Evolutionary conservation across 345 rosid species (phyloP), one percentile per base, ranked within the genome.

Genomic region (Salix suchowensis): DNA sequence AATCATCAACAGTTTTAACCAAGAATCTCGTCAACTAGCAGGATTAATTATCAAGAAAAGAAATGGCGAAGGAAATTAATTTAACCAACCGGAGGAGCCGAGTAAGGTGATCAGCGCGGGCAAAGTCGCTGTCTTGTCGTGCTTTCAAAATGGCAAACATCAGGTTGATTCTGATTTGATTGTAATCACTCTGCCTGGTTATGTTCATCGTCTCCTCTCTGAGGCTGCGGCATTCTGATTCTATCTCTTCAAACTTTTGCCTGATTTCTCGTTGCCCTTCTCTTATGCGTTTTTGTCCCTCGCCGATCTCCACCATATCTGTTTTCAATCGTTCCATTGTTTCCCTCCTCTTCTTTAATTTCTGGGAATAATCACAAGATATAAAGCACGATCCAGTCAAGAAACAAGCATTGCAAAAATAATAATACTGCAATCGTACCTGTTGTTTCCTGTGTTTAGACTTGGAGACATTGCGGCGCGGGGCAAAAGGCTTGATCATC

Each of bases 391-490:
- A 52, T 5, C 0, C 3, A 52, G 58, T 52, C 58, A 52, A 52
- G 58, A 52, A 52, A 6, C n/a, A 52, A 52, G 21, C 55, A 50
- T 50, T 50, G 16, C 16, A 50, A 16, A 5, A 16, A 50, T 5
- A 50, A 50, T 1, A 16, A 50, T 0, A 4, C 0, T 52, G 5
- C 0, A 0, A 4, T 16, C n/a, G 58, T 18, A 52, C 58, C 58
- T 2, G 2, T 52, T 18, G 58, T 52, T 18, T 52, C 58, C 58
- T 52, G 58, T 0, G 58, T 52, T 6, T 52, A 0, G 58, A 16
- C 23, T 52, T 52, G 58, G n/a, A 52, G 6, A 52, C 8, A 52
- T 2, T 1, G 58, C 8, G 58, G n/a, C n/a, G 1, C 58, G n/a
- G 58, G 58, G 58, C 58, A 2, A 52, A 18, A 5, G 23, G 23